These are phyloP conservation scores for Fusarium anguioides DNA, from an alignment of 2,329 filamentous ascomycete genomes.

Conservation along the genomic window DNA sequence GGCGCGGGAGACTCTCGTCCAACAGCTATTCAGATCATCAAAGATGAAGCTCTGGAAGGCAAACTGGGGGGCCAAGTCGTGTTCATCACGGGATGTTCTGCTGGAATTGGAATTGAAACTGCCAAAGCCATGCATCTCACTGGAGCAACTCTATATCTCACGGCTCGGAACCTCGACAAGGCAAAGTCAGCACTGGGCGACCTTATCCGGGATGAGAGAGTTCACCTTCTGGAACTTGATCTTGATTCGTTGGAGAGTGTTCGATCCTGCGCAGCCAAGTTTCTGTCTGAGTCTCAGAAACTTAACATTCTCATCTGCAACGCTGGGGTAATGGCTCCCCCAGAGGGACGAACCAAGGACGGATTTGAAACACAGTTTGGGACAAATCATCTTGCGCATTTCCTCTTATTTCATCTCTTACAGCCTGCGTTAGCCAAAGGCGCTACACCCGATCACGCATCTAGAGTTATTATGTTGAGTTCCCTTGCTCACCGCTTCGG, in stretches of 20 bases:
- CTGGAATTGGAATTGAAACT: background rate
- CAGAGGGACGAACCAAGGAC: background rate
- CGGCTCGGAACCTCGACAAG: background rate
- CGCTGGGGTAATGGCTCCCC: constrained; percentile 6
- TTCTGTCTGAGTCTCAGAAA: background rate
- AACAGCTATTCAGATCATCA: background rate
- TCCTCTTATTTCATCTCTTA: background rate
- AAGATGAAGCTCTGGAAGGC: background rate
- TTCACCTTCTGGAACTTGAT: background rate
- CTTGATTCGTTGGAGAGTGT: background rate
- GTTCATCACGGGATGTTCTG: background rate
- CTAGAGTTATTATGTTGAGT: background rate
- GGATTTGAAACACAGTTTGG: constrained; percentile 13
- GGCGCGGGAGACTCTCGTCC: background rate
- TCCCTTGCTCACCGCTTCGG: constrained; percentile 14
- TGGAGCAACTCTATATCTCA: background rate
- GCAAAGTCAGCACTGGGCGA: background rate
- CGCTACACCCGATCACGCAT: background rate
- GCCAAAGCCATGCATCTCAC: constrained; percentile 1
- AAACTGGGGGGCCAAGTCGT: accelerated
- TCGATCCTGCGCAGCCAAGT: background rate
- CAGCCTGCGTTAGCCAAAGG: background rate
- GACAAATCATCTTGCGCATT: constrained; percentile 3
- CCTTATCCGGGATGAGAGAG: background rate
- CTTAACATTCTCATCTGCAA: constrained; percentile 6